phyloP scores from a whole-genome alignment of 2,329 filamentous ascomycete genomes.

The Sclerotinia nivalis region DNA sequence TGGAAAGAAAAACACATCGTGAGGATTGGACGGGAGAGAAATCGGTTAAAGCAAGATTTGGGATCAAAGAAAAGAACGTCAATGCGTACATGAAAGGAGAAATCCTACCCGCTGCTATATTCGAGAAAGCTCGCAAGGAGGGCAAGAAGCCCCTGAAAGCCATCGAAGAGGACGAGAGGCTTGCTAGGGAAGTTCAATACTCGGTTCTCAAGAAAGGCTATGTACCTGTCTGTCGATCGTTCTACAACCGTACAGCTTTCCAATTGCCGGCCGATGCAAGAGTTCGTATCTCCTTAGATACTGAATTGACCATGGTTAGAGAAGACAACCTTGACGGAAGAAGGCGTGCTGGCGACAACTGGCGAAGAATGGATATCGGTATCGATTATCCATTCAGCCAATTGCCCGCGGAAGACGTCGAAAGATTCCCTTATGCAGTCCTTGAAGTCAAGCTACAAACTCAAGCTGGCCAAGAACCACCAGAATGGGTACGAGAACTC shows the following conservation, averaged over 20 bases:
- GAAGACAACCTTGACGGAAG: constrained; percentile 92
- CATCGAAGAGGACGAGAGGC: constrained; percentile 84
- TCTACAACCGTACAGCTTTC: constrained; percentile 98
- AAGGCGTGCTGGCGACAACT: constrained; percentile 78
- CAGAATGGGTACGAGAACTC: constrained; percentile 93
- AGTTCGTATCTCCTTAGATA: constrained; percentile 95
- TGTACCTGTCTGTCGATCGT: constrained; percentile 86
- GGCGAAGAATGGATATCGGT: constrained; percentile 95
- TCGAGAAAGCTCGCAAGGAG: constrained; percentile 94
- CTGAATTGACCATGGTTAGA: constrained; percentile 89
- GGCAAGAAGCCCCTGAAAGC: constrained; percentile 91
- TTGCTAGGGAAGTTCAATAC: constrained; percentile 92
- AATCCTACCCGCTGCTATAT: constrained; percentile 82
- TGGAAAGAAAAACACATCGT: constrained; percentile 96
- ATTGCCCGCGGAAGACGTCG: constrained; percentile 78
- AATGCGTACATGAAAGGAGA: constrained; percentile 86
- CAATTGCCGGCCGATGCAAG: constrained; percentile 94
- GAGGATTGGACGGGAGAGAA: constrained; percentile 99
- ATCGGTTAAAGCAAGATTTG: constrained; percentile 95
- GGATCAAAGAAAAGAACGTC: constrained; percentile 95
- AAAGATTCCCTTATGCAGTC: constrained; percentile 92
- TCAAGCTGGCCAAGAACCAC: constrained; percentile 89
- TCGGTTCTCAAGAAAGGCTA: constrained; percentile 85
- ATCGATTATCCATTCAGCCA: constrained; percentile 95
- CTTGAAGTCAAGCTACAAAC: constrained; percentile 98